A percentile compares a stretch with the other conserved stretches of the same genome.
Conservation (phyloP, 1,139 yeast species). For the Diutina rugosa region DNA sequence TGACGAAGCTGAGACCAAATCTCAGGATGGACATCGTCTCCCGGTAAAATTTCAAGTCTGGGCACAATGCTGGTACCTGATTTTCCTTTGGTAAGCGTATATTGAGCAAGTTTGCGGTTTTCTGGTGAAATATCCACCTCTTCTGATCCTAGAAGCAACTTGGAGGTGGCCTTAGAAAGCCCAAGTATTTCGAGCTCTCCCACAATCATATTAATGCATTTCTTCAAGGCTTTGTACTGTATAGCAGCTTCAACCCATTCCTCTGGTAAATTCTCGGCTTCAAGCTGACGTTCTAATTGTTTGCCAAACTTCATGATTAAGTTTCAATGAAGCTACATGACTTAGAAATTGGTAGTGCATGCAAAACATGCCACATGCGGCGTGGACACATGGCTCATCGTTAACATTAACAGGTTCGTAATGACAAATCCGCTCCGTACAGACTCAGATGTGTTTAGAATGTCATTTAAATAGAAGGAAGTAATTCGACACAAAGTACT, state of each 20-base stretch:
- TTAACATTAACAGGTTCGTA: too few species aligned
- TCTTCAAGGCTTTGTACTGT: conserved; percentile 58
- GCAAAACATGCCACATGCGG: background rate
- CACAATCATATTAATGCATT: conserved; percentile 51
- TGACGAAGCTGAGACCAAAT: conserved; percentile 19
- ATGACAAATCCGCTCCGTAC: background rate
- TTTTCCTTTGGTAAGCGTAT: conserved; percentile 21
- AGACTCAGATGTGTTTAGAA: background rate
- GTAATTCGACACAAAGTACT: background rate
- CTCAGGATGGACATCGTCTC: conserved; percentile 25
- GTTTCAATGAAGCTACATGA: background rate
- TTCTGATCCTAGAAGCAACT: conserved; percentile 23
- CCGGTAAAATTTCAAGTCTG: conserved; percentile 21
- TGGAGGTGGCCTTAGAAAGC: conserved; percentile 34
- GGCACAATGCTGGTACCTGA: conserved; percentile 17
- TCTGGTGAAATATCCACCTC: conserved; percentile 19
- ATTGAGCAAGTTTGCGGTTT: conserved; percentile 32
- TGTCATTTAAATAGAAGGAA: too few species aligned
- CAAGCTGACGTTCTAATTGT: conserved; percentile 47
- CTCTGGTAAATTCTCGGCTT: conserved; percentile 48
- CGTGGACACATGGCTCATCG: background rate
- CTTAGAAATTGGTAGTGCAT: background rate
- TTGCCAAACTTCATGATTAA: conserved; percentile 59
- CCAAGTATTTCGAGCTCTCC: conserved; percentile 44
- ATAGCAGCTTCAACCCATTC: conserved; percentile 63